Percentiles rank a stretch among this genome's conserved stretches.
Conservation (phyloP, 2,329 filamentous ascomycete genomes). For the Claviceps africana region DNA sequence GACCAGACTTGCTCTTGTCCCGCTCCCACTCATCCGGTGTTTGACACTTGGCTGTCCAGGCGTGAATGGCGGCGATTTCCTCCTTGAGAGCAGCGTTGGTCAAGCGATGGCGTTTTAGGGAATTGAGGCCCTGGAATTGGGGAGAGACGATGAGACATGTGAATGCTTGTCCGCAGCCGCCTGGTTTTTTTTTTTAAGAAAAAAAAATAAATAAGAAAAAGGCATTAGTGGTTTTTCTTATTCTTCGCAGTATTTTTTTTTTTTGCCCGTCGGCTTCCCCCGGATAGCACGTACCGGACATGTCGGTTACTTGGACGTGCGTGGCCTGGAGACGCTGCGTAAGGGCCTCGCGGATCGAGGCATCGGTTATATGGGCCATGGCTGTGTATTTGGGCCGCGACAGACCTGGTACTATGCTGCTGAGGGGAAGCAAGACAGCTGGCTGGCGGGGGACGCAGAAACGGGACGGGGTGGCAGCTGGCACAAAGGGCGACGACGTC, state of each 20-base stretch:
- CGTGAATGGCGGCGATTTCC: constrained; percentile 83
- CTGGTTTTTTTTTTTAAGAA: constrained; percentile 23
- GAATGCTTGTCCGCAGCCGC: constrained; percentile 49
- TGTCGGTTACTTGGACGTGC: constrained; percentile 79
- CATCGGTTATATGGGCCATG: constrained; percentile 49
- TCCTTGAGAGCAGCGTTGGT: constrained; percentile 73
- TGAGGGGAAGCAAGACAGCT: not conserved
- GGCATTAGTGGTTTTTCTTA: not conserved
- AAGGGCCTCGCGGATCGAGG: constrained; percentile 54
- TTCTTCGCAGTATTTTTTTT: not conserved
- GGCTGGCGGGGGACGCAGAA: too few relatives aligned
- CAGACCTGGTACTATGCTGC: not conserved
- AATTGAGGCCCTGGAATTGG: constrained; percentile 55
- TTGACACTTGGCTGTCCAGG: constrained; percentile 89
- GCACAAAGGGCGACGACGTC: not conserved
- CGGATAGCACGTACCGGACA: constrained; percentile 55
- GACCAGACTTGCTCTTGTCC: constrained; percentile 30
- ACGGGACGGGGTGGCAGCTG: not conserved
- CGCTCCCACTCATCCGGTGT: constrained; percentile 81
- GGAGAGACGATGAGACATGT: constrained; percentile 48
- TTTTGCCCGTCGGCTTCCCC: not conserved
- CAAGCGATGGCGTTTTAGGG: constrained; percentile 71
- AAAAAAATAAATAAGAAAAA: too few relatives aligned
- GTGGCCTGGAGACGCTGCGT: constrained; percentile 55
- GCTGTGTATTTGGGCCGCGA: not conserved